Evolutionary conservation across 768 basidiomycete species (phyloP), one percentile per base, ranked within the genome.

Genomic region (Zangia roseola): DNA sequence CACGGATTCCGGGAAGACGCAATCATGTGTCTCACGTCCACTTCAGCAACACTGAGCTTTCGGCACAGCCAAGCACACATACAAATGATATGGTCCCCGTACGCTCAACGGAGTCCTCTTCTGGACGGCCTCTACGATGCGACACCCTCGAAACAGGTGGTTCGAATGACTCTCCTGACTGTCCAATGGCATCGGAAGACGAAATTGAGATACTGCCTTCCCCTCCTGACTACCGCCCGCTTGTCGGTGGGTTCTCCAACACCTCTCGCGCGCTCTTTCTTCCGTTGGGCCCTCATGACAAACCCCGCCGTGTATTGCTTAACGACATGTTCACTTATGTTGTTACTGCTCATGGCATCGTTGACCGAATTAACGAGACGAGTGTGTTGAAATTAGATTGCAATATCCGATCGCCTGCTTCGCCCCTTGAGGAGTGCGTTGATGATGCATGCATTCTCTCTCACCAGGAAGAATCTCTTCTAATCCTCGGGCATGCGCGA

Each of bases 371-470:
- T 21, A 17, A 12, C n/a, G 54, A 66, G 53, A 42, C 61, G 5
- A 39, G 34, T 34, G 12, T 43, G 21, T 48, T 65, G 8, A 59
- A 61, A 40, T 54, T 55, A 26, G 40, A 43, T 45, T 40, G 28
- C 20, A 43, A 44, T n/a, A 34, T 59, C 48, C 63, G 53, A 40
- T 58, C 55, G n/a, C 61, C 63, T 28, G 19, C 48, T 42, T 50
- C 31, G 24, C 60, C 57, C 12, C 49, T 50, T 1, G 61, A 63
- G 50, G 74, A 70, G 26, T 54, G 55, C 19, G 60, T 79, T 20
- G 73, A 78, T 25, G 78, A 77, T 49, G 71, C 72, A 6, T 78
- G 76, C 47, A 40, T 74, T 8, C 36, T 77, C 28, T 45, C 45
- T 6, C 49, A 57, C 21, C 58, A 61, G 7, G 56, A 61, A 43